These are phyloP conservation scores for Fagopyrum esculentum DNA, from an alignment of 148 eudicot species.

Conservation along the genomic window DNA sequence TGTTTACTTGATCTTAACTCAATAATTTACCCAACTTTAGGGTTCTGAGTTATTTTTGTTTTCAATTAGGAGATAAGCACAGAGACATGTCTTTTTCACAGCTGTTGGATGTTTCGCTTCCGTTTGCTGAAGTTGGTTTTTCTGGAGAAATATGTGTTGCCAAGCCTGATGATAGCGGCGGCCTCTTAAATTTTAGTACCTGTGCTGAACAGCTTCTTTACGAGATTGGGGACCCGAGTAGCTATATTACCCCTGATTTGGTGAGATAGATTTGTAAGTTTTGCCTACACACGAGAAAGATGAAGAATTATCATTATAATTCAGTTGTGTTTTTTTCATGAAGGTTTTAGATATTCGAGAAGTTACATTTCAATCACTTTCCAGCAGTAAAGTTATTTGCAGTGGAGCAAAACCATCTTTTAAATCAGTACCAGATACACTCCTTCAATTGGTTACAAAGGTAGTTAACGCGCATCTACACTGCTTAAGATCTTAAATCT, in stretches of 20 bases:
- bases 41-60: conserved; percentile 10
- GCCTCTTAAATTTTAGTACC: conserved; percentile 66
- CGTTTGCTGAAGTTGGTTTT: conserved; percentile 71
- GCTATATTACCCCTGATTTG: conserved; percentile 93
- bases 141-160: conserved; percentile 72
- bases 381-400: conserved; percentile 62
- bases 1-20: not conserved
- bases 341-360: conserved; percentile 76
- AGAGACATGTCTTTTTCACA: conserved; percentile 55
- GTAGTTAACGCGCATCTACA: conserved; percentile 48
- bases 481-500: not conserved
- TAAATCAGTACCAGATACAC: conserved; percentile 49
- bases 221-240: conserved; percentile 87
- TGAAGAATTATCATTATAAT: not conserved
- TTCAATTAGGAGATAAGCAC: conserved; percentile 56
- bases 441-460: conserved; percentile 72
- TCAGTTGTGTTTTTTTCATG: not conserved
- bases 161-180: conserved; percentile 80
- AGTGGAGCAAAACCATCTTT: conserved; percentile 82
- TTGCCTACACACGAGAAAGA: not conserved
- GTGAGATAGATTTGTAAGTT: conserved; percentile 28
- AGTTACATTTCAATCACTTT: conserved; percentile 59
- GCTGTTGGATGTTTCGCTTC: conserved; percentile 76
- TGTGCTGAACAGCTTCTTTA: conserved; percentile 95
- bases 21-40: not conserved